Evolutionary conservation across 2,329 filamentous ascomycete species (phyloP), one percentile per base, ranked within the genome.

Genomic region (Microdochium bolleyi): DNA sequence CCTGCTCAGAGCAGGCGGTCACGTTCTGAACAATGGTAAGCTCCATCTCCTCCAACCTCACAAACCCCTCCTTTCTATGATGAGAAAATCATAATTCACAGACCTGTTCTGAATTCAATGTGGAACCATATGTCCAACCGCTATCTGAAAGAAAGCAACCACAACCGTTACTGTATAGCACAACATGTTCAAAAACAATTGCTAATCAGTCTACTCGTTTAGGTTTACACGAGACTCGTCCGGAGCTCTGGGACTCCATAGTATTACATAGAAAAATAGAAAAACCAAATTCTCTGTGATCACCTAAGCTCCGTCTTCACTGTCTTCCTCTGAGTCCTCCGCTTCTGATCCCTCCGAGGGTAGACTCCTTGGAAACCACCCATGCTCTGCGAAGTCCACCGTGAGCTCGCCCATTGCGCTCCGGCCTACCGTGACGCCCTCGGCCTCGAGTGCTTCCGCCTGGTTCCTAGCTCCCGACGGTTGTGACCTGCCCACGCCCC

Each of bases 91-190:
- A 75, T 74, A 73, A 74, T 80, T 86, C 86, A 89, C 85, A 89
- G 86, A 90, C 86, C 87, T 90, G 86, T 87, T 86, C 87, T 78
- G 84, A 89, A 71, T 65, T 67, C 63, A 59, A 77, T 89, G 85
- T 87, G 78, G 85, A 88, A 78, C 75, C 67, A 74, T 72, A 84
- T 82, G 83, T 84, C 83, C 86, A 89, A 89, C 85, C 87, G 85
- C 86, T 89, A 83, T 89, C 85, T 89, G 85, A 88, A 67, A 66
- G 53, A 54, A 34, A 52, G 8, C 49, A 25, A 30, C 38, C 27
- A 25, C 32, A 44, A n/a, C 10, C 24, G 22, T 14, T 38, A 50
- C 27, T 51, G 2, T 49, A n/a, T n/a, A 25, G 24, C 24, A 49
- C 13, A 30, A 44, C 4, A 7, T 16, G 3, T 30, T 49, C 27